Evolutionary conservation across 108 stramenopile genomes (phyloP).

Genomic region (Parietichytrium sp.): DNA sequence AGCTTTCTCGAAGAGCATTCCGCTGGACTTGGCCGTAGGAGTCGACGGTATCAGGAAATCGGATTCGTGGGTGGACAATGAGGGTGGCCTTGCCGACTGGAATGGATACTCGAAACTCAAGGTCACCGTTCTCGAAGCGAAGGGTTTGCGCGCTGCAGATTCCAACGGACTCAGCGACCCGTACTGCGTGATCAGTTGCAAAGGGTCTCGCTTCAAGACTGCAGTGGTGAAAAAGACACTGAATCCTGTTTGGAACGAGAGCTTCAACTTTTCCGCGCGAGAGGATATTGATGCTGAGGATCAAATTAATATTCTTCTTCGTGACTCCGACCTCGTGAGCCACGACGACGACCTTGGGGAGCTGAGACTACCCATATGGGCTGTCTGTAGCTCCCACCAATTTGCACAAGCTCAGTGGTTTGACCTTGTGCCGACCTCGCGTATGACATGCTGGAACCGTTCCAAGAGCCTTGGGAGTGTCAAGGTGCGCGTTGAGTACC

Average conservation of each 20-base stretch:
- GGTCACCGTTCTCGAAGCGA: neutral
- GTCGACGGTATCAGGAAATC: neutral
- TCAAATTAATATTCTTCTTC: neutral
- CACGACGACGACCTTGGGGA: constrained; percentile 12
- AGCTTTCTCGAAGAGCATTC: no score
- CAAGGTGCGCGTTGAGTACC: no score
- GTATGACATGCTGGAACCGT: no score
- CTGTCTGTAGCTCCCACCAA: no score
- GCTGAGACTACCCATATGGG: neutral
- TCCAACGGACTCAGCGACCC: neutral
- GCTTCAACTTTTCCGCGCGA: neutral
- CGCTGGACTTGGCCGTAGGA: neutral
- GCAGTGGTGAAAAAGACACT: neutral
- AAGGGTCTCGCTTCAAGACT: neutral
- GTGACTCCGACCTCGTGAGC: neutral
- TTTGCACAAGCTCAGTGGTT: no score
- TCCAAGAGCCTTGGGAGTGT: no score
- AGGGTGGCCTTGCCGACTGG: neutral
- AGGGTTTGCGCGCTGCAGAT: neutral
- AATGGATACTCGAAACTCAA: neutral
- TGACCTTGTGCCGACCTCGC: no score
- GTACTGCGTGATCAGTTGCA: neutral
- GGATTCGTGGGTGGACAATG: neutral
- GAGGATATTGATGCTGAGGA: neutral
- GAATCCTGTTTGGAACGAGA: neutral